phyloP scores from a whole-genome alignment of 371 early-diverging fungal genomes.

The Haplosporangium sp. region DNA sequence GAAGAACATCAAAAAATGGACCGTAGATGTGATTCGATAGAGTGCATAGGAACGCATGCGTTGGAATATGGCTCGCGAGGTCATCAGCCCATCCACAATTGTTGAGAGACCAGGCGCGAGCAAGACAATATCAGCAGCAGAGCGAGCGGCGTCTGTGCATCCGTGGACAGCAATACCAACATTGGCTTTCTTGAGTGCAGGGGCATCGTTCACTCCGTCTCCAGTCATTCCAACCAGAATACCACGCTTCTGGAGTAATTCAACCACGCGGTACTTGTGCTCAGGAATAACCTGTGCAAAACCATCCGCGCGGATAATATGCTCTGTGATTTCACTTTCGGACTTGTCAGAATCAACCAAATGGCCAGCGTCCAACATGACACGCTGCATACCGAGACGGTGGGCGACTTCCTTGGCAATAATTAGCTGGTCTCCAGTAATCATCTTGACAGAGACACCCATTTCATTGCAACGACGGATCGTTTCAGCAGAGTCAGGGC shows the following conservation, averaged over 20 bases:
- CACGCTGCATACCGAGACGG: conserved; percentile 84
- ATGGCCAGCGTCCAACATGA: conserved; percentile 81
- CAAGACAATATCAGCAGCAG: conserved; percentile 92
- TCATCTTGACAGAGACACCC: conserved; percentile 90
- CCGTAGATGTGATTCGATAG: conserved; percentile 89
- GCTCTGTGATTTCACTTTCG: conserved; percentile 87
- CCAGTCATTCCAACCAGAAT: conserved; percentile 89
- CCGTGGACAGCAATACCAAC: conserved; percentile 84
- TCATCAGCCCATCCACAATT: conserved; percentile 85
- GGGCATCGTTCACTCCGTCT: conserved; percentile 95
- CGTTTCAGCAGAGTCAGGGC: conserved; percentile 72
- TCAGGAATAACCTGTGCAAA: conserved; percentile 97
- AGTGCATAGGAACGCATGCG: conserved; percentile 91
- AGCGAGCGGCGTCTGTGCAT: conserved; percentile 92
- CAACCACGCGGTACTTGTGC: conserved; percentile 95
- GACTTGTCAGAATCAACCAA: conserved; percentile 83
- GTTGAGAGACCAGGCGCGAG: conserved; percentile 86
- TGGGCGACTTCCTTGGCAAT: conserved; percentile 91
- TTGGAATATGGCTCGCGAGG: conserved; percentile 89
- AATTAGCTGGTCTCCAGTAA: conserved; percentile 91
- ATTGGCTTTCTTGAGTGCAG: conserved; percentile 86
- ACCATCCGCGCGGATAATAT: conserved; percentile 88
- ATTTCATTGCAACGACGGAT: conserved; percentile 73
- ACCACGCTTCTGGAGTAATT: conserved; percentile 78
- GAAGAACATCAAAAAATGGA: conserved; percentile 91